Percentiles rank a stretch among this genome's conserved stretches.
phyloP scores from a whole-genome alignment of 768 basidiomycete species.

The Gautieria morchelliformis region DNA sequence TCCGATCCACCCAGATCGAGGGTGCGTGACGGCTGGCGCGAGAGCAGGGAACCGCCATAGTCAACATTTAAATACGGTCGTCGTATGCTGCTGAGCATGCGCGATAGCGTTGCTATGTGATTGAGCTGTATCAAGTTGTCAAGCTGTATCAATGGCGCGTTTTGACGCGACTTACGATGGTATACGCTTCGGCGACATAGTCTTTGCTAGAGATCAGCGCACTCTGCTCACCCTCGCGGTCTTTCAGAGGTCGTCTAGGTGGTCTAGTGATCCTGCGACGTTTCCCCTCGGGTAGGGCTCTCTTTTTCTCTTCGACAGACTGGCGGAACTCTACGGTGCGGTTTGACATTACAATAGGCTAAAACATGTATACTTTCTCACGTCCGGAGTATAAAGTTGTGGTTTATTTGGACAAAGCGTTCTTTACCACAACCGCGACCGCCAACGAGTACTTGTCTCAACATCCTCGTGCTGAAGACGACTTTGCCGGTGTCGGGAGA shows the following conservation, averaged over 20 bases:
- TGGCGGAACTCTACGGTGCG: slow-evolving; percentile 56
- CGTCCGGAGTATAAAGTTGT: background rate
- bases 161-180: slow-evolving; percentile 41
- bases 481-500: slow-evolving; percentile 5
- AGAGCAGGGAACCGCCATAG: slow-evolving; percentile 40
- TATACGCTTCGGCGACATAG: slow-evolving; percentile 69
- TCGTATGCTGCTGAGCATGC: slow-evolving; percentile 67
- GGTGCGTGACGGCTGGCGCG: slow-evolving; percentile 40
- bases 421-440: slow-evolving; percentile 4
- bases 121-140: slow-evolving; percentile 40
- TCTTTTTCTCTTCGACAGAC: slow-evolving; percentile 38
- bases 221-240: slow-evolving; percentile 23
- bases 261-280: slow-evolving; percentile 33
- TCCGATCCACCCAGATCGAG: slow-evolving; percentile 43
- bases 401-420: background rate
- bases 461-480: background rate
- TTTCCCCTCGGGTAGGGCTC: slow-evolving; percentile 33
- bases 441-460: background rate
- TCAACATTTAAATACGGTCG: slow-evolving; percentile 83
- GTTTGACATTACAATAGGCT: slow-evolving; percentile 41
- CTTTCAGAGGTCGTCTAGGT: slow-evolving; percentile 16
- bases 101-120: slow-evolving; percentile 59
- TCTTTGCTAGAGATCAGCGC: slow-evolving; percentile 40
- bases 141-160: background rate
- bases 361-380: background rate